These are phyloP conservation scores for Populus hybrid DNA, from an alignment of 441 rosid genomes.

Conservation along the genomic window DNA sequence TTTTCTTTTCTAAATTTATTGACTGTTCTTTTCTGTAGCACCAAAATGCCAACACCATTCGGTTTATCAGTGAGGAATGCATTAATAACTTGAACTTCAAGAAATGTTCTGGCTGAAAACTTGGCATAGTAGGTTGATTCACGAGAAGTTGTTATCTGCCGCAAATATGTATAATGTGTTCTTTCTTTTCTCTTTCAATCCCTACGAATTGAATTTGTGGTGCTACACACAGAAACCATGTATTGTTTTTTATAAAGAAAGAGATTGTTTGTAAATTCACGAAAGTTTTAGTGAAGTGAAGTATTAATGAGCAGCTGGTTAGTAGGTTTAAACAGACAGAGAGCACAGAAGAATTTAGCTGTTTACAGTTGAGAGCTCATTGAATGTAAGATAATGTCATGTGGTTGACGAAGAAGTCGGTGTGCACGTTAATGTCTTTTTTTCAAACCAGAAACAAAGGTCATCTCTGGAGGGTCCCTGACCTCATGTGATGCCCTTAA, in stretches of 20 bases:
- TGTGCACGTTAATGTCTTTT: conserved; percentile 23
- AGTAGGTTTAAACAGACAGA: conserved; percentile 25
- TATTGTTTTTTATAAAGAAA: background rate
- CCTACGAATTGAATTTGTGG: background rate
- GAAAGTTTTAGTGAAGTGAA: background rate
- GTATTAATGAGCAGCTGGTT: conserved; percentile 20
- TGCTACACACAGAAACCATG: background rate
- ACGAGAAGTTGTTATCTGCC: conserved; percentile 7
- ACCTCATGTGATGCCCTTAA: conserved; percentile 44
- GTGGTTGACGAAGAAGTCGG: conserved; percentile 6
- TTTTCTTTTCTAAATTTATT: background rate
- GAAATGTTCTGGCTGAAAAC: background rate
- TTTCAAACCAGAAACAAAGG: conserved; percentile 12
- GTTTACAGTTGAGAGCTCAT: conserved; percentile 38
- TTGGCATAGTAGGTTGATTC: conserved; percentile 10
- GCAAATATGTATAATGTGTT: background rate
- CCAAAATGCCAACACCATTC: background rate
- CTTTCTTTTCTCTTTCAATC: background rate
- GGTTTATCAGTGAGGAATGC: background rate
- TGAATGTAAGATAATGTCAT: conserved; percentile 28
- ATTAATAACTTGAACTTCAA: background rate
- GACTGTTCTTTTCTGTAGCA: background rate
- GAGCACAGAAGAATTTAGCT: conserved; percentile 13
- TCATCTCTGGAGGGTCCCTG: conserved; percentile 31
- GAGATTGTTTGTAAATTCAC: background rate